A percentile compares a stretch with the other conserved stretches of the same genome.
Evolutionary conservation across 164 flowering plant genomes (phyloP).

Genomic region (Nelumbo lutea): DNA sequence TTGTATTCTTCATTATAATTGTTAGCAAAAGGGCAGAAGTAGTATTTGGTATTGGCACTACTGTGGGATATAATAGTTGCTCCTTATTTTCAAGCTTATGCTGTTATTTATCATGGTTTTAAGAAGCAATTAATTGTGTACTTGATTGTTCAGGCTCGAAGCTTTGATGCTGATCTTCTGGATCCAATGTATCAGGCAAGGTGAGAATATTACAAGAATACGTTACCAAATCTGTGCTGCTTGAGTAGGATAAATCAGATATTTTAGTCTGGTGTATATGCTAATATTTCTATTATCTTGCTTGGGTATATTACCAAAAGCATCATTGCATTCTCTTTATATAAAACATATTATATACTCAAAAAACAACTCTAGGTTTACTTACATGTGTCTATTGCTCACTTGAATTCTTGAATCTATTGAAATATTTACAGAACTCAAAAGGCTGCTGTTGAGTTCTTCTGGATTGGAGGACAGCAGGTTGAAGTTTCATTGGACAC

Average conservation of each 20-base stretch:
- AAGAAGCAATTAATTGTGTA: conserved; percentile 1
- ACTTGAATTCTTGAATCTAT: not conserved
- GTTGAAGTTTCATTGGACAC: conserved; percentile 21
- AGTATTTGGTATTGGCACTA: not conserved
- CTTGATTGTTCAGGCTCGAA: conserved; percentile 53
- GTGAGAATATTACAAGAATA: conserved; percentile 23
- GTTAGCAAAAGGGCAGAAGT: not conserved
- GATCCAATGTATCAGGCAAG: conserved; percentile 87
- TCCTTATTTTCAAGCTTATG: not conserved
- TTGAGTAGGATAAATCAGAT: no score
- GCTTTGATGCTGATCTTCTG: conserved; percentile 50
- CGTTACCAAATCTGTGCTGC: no score
- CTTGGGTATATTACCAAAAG: not conserved
- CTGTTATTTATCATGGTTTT: not conserved
- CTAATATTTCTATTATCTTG: not conserved
- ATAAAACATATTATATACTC: not conserved
- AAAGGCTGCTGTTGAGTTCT: conserved; percentile 74
- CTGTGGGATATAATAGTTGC: not conserved
- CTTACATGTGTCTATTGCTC: not conserved
- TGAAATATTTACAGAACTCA: conserved; percentile 36
- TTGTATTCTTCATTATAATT: not conserved
- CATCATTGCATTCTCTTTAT: not conserved
- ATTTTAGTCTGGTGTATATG: no score
- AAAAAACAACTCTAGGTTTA: not conserved
- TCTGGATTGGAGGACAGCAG: conserved; percentile 85